Base-by-base conservation (phyloP, 768 basidiomycete genomes). In the Suillus clintonianus region DNA sequence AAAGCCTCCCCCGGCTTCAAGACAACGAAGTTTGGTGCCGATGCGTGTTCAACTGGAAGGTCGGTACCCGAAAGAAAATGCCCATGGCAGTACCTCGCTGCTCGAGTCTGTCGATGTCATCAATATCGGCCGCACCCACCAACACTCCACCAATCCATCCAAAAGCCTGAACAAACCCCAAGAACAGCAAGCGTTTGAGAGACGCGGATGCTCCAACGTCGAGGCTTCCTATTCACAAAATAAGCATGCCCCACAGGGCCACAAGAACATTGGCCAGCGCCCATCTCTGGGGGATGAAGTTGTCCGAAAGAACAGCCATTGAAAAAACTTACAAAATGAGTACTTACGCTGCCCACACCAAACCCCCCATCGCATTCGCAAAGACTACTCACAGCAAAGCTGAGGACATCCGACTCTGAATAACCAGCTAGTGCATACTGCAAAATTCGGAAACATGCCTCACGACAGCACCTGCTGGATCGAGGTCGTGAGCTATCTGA, bases 101-200 rank as follows among this genome's bases (percentile, higher is more conserved):
- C 59, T 87, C 87, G 2, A 87, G 68, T 51, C 75, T 79, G 70
- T 87, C 88, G 2, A 89, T 85, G 66, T 88, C 86, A 0, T 83
- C 84, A 48, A 88, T 84, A 6, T 85, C 83, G 2, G 80, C 86
- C 1, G 81, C 79, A 30, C 80, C 89, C 62, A 82, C 82, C 39
- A 80, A 85, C 72, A 80, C 69, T 6, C 79, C 87, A 24, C 82
- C 81, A 0, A 85, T 83, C 2, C 83, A 76, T 17, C 88, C 89
- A 36, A 86, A 76, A 0, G 86, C 85, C 69, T 90, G 89, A 0
- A 90, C 63, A 48, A 87, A 80, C 10, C 89, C 78, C 74, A 83
- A 86, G n/a, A 82, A 71, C 68, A 91, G 77, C 10, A 91, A 75
- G 10, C 80, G 69, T 0, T 80, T 78, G 2, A 89, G 77, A n/a